Evolutionary conservation across 2,329 filamentous ascomycete species (phyloP).

Genomic region (Cryphonectria naterciae): DNA sequence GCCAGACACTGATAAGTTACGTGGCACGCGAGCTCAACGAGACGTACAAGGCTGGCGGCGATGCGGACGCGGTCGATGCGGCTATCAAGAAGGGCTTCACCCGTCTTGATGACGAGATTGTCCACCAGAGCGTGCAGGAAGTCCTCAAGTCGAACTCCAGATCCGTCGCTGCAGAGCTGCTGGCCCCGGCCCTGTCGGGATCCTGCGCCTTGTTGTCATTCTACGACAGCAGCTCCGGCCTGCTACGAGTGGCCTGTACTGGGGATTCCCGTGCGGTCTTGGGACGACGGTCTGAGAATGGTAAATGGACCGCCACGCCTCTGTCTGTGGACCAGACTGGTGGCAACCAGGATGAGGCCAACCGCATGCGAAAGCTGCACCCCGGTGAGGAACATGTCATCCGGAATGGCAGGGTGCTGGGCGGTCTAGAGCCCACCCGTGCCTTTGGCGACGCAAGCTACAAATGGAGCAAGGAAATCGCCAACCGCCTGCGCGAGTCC

Average conservation of each 20-base stretch:
- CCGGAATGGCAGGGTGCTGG: constrained; percentile 85
- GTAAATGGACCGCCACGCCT: constrained; percentile 91
- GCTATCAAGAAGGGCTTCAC: constrained; percentile 94
- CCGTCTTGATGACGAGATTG: constrained; percentile 89
- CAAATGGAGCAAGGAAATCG: constrained; percentile 90
- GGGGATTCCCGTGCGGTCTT: constrained; percentile 96
- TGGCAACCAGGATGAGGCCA: constrained; percentile 80
- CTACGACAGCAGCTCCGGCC: constrained; percentile 86
- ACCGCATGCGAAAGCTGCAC: constrained; percentile 81
- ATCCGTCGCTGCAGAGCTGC: constrained; percentile 84
- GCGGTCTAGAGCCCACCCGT: constrained; percentile 87
- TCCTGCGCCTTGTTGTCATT: constrained; percentile 96
- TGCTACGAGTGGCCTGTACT: constrained; percentile 91
- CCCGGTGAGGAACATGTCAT: constrained; percentile 89
- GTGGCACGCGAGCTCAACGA: constrained; percentile 91
- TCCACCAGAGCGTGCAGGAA: constrained; percentile 89
- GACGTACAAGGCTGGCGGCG: constrained; percentile 77
- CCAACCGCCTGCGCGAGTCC: constrained; percentile 77
- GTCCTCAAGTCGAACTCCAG: constrained; percentile 89
- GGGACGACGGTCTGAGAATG: constrained; percentile 74
- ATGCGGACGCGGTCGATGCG: constrained; percentile 77
- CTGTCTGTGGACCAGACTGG: constrained; percentile 95
- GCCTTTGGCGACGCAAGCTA: constrained; percentile 97
- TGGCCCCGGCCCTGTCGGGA: constrained; percentile 93
- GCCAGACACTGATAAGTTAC: constrained; percentile 88